A percentile compares a stretch with the other conserved stretches of the same genome.
Evolutionary conservation across 2,329 filamentous ascomycete species (phyloP).

Genomic region (Metarhizium album): DNA sequence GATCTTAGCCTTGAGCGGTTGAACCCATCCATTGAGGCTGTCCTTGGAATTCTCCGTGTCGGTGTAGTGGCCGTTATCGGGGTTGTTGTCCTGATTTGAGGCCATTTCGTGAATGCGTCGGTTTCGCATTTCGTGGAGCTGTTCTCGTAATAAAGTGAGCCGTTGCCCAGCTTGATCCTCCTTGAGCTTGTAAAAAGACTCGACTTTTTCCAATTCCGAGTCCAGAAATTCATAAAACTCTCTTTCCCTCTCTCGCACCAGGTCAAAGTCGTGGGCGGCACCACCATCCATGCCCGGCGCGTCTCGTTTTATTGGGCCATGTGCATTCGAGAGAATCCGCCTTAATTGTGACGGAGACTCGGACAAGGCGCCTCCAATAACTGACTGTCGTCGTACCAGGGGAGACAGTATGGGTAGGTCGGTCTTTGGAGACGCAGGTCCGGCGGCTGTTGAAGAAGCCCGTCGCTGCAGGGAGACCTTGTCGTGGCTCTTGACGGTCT

Average conservation of each 20-base stretch:
- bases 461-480: conserved; percentile 25
- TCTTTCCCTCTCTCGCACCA: conserved; percentile 62
- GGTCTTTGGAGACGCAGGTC: conserved; percentile 11
- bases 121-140: conserved; percentile 89
- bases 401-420: neutral
- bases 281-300: conserved; percentile 29
- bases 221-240: conserved; percentile 86
- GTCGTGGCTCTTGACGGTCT: conserved; percentile 10
- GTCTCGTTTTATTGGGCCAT: conserved; percentile 1
- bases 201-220: conserved; percentile 78
- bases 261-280: conserved; percentile 37
- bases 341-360: conserved; percentile 22
- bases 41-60: conserved; percentile 17
- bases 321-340: conserved; percentile 24
- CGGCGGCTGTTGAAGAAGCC: conserved; percentile 20
- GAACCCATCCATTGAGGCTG: conserved; percentile 31
- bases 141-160: conserved; percentile 60
- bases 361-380: conserved; percentile 1
- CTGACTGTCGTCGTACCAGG: conserved; percentile 8
- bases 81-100: conserved; percentile 25
- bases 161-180: conserved; percentile 74
- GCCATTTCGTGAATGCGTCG: conserved; percentile 63
- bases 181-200: conserved; percentile 78
- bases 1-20: conserved; percentile 42
- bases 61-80: conserved; percentile 12